A percentile compares a stretch with the other conserved stretches of the same genome.
These are phyloP conservation scores for Tulasnella sp. DNA, from an alignment of 768 basidiomycete genomes.

Conservation along the genomic window DNA sequence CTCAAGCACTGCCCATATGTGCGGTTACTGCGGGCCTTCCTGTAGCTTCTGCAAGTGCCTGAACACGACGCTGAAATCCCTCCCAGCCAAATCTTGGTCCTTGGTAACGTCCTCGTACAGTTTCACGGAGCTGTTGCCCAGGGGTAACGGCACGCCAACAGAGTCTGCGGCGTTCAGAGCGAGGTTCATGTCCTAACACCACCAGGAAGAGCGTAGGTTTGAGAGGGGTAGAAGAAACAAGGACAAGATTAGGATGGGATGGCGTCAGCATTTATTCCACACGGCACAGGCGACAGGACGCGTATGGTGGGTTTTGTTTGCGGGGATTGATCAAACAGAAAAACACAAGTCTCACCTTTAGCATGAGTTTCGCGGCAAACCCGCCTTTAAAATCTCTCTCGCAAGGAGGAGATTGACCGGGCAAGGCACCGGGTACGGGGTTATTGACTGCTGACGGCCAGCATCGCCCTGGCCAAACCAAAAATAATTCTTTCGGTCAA, in stretches of 20 bases:
- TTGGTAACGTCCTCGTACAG: slow-evolving; percentile 59
- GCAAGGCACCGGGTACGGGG: slow-evolving; percentile 71
- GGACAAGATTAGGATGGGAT: not conserved
- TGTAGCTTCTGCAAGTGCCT: slow-evolving; percentile 48
- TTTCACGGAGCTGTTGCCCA: slow-evolving; percentile 60
- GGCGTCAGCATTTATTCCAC: not conserved
- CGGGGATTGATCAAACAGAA: too few species aligned
- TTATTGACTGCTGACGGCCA: slow-evolving; percentile 87
- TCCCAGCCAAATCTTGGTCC: slow-evolving; percentile 54
- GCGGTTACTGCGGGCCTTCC: not conserved
- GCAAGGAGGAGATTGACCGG: slow-evolving; percentile 72
- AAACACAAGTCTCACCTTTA: slow-evolving; percentile 53
- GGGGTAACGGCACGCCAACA: slow-evolving; percentile 52
- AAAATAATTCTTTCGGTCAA: too few species aligned
- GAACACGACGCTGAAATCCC: slow-evolving; percentile 83
- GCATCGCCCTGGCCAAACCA: too few species aligned
- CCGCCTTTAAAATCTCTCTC: slow-evolving; percentile 81
- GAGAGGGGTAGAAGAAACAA: not conserved
- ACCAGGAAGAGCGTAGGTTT: not conserved
- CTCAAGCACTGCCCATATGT: not conserved
- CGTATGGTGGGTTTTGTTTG: too few species aligned
- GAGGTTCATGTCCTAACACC: slow-evolving; percentile 74
- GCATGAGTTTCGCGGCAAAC: slow-evolving; percentile 77
- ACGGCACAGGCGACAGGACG: too few species aligned
- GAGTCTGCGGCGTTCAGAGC: slow-evolving; percentile 61